Conservation (phyloP, 257 asterid genomes). For the Orobanche coerulescens region DNA sequence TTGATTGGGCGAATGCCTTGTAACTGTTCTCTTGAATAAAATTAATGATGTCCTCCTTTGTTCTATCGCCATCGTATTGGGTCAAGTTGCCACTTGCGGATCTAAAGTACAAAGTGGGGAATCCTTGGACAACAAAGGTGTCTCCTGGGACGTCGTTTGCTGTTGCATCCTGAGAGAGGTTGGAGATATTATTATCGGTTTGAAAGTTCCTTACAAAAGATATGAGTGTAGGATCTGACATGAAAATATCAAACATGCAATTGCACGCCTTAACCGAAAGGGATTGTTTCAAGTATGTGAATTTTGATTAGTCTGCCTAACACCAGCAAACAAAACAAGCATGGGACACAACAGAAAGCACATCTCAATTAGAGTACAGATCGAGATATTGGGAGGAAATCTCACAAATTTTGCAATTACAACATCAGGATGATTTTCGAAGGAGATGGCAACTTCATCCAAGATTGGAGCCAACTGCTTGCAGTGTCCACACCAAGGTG, state of each 20-base stretch:
- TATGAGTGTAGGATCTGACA: no score
- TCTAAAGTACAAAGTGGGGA: conserved; percentile 72
- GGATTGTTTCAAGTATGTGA: no score
- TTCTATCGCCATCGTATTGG: conserved; percentile 49
- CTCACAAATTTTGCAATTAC: conserved; percentile 68
- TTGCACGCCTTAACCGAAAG: no score
- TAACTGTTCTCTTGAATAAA: conserved; percentile 48
- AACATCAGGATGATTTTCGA: conserved; percentile 46
- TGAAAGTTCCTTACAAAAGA: no score
- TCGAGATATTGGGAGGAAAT: neutral
- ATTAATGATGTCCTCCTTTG: conserved; percentile 58
- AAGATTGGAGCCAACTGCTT: conserved; percentile 65
- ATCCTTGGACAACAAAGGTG: conserved; percentile 54
- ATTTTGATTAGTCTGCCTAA: neutral
- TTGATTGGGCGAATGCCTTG: conserved; percentile 25
- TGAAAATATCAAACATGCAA: no score
- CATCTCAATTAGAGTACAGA: neutral
- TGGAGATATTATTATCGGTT: neutral
- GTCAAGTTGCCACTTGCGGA: conserved; percentile 49
- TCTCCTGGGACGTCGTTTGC: conserved; percentile 60
- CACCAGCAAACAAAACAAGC: neutral
- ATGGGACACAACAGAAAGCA: neutral
- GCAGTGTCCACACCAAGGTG: conserved; percentile 96
- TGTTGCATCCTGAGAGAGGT: conserved; percentile 56
- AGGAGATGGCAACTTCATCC: conserved; percentile 75